Evolutionary conservation across 1,139 yeast species (phyloP).

Genomic region (Pichia sp.): DNA sequence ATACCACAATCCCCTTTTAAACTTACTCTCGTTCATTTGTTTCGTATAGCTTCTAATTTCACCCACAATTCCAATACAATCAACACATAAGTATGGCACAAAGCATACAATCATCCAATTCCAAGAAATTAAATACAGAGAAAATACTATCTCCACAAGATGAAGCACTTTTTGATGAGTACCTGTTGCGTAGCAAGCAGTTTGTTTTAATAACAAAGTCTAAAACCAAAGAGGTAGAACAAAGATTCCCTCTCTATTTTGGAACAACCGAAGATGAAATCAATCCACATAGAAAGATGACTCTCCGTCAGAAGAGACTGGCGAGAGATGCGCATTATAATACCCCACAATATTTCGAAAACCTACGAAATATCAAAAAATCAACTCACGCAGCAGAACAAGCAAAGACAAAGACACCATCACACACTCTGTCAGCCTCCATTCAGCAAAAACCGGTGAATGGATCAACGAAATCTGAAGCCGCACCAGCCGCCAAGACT

Average conservation of each 20-base stretch:
- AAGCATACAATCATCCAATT: neutral
- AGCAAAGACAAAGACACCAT: neutral
- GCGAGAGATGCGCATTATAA: conserved; percentile 20
- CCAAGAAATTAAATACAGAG: neutral
- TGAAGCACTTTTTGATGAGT: conserved; percentile 21
- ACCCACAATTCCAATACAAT: neutral
- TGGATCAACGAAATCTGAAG: neutral
- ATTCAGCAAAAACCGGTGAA: neutral
- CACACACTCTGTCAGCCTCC: neutral
- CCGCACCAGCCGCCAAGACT: neutral
- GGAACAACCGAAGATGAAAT: conserved; percentile 32
- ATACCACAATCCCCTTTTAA: neutral
- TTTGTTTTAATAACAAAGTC: conserved; percentile 19
- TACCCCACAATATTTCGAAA: conserved; percentile 7
- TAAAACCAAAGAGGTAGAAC: conserved; percentile 13
- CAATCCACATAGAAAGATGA: conserved; percentile 21
- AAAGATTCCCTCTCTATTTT: conserved; percentile 29
- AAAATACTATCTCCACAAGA: conserved; percentile 17
- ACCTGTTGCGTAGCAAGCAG: conserved; percentile 19
- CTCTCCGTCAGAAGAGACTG: conserved; percentile 24
- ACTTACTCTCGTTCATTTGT: neutral
- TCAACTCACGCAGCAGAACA: neutral
- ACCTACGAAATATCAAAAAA: conserved; percentile 4
- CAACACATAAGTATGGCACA: neutral
- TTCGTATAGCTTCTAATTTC: neutral